Conservation (phyloP, 2,329 filamentous ascomycete species). For the Colletotrichum sp. region DNA sequence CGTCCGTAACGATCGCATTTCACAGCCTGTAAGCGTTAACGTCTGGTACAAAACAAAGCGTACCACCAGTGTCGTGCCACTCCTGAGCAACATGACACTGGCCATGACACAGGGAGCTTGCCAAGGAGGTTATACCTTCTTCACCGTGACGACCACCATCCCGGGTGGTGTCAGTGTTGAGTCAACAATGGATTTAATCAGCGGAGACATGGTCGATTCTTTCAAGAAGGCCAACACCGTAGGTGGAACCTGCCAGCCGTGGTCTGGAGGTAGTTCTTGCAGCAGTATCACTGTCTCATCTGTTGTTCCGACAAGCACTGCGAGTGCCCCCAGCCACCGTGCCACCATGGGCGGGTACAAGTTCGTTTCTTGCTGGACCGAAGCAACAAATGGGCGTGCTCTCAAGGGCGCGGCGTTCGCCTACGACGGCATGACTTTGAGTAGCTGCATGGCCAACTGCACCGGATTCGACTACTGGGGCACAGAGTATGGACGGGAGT, state of each 20-base stretch:
- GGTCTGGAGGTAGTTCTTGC: slow-evolving; percentile 37
- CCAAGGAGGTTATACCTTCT: slow-evolving; percentile 54
- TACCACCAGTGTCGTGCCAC: slow-evolving; percentile 46
- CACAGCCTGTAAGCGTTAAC: slow-evolving; percentile 43
- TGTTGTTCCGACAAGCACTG: slow-evolving; percentile 22
- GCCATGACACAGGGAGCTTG: slow-evolving; percentile 48
- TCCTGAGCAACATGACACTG: slow-evolving; percentile 40
- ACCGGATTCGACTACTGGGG: slow-evolving; percentile 52
- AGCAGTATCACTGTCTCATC: slow-evolving; percentile 18
- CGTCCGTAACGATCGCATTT: slow-evolving; percentile 52
- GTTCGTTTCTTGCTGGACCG: slow-evolving; percentile 65
- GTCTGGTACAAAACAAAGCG: slow-evolving; percentile 49
- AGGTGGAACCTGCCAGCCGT: slow-evolving; percentile 47
- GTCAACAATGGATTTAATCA: slow-evolving; percentile 50
- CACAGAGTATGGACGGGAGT: slow-evolving; percentile 58
- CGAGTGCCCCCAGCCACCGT: slow-evolving; percentile 39
- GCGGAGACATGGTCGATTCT: slow-evolving; percentile 45
- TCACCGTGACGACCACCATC: slow-evolving; percentile 46
- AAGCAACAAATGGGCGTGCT: slow-evolving; percentile 51
- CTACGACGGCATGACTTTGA: slow-evolving; percentile 55
- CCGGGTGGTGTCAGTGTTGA: slow-evolving; percentile 49
- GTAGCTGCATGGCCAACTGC: slow-evolving; percentile 52
- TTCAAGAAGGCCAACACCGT: slow-evolving; percentile 55
- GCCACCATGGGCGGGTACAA: slow-evolving; percentile 54
- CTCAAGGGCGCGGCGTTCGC: slow-evolving; percentile 44